Conservation (phyloP, 2,329 filamentous ascomycete genomes). For the Trichoderma semiorbis region DNA sequence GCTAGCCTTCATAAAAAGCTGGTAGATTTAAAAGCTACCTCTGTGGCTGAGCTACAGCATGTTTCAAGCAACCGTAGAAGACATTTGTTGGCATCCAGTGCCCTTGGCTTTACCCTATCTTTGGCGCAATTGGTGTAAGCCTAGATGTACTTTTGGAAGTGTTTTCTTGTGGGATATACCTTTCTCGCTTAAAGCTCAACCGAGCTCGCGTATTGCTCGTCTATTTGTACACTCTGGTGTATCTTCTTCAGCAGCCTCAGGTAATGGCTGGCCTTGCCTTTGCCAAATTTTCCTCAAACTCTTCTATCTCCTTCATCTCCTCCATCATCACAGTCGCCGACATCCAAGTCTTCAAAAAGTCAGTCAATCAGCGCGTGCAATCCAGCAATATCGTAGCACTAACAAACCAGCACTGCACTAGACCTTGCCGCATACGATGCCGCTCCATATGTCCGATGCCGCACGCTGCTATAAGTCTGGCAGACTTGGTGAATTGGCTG, state of each 20-base stretch:
- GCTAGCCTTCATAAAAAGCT: too few relatives aligned
- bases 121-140: too few relatives aligned
- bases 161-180: not conserved
- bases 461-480: too few relatives aligned
- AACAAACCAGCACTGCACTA: too few relatives aligned
- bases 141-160: not conserved
- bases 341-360: not conserved
- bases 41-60: not conserved
- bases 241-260: not conserved
- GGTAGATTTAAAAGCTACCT: not conserved
- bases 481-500: too few relatives aligned
- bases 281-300: not conserved
- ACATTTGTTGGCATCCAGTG: not conserved
- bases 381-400: too few relatives aligned
- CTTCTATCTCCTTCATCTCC: not conserved
- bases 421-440: too few relatives aligned
- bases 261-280: not conserved
- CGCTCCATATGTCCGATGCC: too few relatives aligned
- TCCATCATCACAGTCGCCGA: not conserved
- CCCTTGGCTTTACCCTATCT: too few relatives aligned
- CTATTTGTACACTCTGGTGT: not conserved
- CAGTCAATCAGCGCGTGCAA: not conserved
- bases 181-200: not conserved
- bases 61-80: not conserved
- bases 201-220: not conserved